These are phyloP conservation scores for Phytophthora uliginosa DNA, from an alignment of 352 stramenopile species.

Conservation along the genomic window DNA sequence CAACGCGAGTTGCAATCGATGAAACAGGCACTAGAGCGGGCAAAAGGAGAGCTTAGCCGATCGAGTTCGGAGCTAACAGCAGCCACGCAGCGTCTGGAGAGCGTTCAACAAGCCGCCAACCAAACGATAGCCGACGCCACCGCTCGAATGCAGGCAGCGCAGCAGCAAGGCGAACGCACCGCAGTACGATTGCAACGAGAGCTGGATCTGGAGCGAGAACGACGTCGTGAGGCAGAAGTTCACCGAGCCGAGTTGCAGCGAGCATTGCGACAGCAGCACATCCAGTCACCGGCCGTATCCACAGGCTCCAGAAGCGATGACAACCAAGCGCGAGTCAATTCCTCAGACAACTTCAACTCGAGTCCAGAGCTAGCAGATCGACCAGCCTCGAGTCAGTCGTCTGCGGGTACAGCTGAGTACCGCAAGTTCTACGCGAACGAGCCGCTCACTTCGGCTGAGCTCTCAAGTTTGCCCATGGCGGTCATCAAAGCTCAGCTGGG, in stretches of 20 bases:
- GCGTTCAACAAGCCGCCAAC: conserved; percentile 61
- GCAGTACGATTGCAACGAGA: conserved; percentile 56
- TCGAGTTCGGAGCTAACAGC: conserved; percentile 54
- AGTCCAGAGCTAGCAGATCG: conserved; percentile 29
- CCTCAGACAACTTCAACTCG: conserved; percentile 3
- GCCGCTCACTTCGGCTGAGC: conserved; percentile 66
- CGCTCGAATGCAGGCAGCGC: conserved; percentile 51
- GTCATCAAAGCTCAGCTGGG: conserved; percentile 82
- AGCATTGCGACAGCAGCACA: conserved; percentile 45
- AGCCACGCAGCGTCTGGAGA: conserved; percentile 63
- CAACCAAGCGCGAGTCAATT: conserved; percentile 20
- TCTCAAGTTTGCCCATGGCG: conserved; percentile 75
- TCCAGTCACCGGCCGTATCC: conserved; percentile 24
- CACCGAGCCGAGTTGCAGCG: conserved; percentile 73
- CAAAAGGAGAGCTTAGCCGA: conserved; percentile 63
- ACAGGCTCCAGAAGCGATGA: conserved; percentile 9
- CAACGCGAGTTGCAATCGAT: conserved; percentile 56
- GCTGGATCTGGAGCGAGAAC: conserved; percentile 68
- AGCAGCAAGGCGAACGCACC: conserved; percentile 64
- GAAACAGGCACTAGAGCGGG: conserved; percentile 62
- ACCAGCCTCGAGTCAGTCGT: conserved; percentile 16
- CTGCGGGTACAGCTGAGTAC: conserved; percentile 23
- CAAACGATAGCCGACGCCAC: conserved; percentile 72
- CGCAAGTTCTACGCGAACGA: conserved; percentile 82
- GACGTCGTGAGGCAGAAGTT: conserved; percentile 63